phyloP scores from a whole-genome alignment of 768 basidiomycete genomes.

The Pulveroboletus frians region DNA sequence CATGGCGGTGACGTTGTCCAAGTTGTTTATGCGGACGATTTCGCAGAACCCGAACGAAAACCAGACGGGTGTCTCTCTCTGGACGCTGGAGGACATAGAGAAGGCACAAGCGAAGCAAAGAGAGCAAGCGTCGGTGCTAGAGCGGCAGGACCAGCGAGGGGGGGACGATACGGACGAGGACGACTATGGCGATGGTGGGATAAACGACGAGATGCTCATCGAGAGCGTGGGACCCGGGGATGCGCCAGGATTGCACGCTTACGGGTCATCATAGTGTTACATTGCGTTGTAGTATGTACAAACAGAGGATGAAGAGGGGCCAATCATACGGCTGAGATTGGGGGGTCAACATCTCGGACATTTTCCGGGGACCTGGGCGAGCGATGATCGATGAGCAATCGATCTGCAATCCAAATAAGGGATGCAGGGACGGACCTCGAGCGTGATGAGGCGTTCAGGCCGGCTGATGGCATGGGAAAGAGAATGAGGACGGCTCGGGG shows the following conservation, averaged over 20 bases:
- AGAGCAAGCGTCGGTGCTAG: conserved; percentile 51
- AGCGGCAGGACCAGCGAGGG: conserved; percentile 24
- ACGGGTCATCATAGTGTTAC: conserved; percentile 13
- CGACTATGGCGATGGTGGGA: conserved; percentile 62
- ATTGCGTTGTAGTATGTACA: conserved; percentile 14
- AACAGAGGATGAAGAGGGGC: neutral
- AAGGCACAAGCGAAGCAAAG: conserved; percentile 80
- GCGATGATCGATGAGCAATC: neutral
- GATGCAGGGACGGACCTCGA: conserved; percentile 35
- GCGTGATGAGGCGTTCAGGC: conserved; percentile 46
- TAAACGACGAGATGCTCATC: conserved; percentile 57
- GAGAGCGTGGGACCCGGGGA: conserved; percentile 35
- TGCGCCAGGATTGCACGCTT: neutral
- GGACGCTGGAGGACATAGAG: conserved; percentile 90
- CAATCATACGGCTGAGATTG: neutral
- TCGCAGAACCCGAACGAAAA: conserved; percentile 97
- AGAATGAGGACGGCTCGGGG: neutral
- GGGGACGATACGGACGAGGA: conserved; percentile 41
- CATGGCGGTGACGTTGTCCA: conserved; percentile 91
- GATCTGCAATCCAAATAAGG: conserved; percentile 5
- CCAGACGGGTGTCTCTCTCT: conserved; percentile 88
- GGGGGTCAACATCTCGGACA: conserved; percentile 35
- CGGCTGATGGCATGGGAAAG: conserved; percentile 32
- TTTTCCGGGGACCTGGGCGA: conserved; percentile 32
- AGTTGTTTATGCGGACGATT: conserved; percentile 97